Evolutionary conservation across 164 flowering plant genomes (phyloP), one percentile per base, ranked within the genome.

Genomic region (grape (Vitis vinifera)): DNA sequence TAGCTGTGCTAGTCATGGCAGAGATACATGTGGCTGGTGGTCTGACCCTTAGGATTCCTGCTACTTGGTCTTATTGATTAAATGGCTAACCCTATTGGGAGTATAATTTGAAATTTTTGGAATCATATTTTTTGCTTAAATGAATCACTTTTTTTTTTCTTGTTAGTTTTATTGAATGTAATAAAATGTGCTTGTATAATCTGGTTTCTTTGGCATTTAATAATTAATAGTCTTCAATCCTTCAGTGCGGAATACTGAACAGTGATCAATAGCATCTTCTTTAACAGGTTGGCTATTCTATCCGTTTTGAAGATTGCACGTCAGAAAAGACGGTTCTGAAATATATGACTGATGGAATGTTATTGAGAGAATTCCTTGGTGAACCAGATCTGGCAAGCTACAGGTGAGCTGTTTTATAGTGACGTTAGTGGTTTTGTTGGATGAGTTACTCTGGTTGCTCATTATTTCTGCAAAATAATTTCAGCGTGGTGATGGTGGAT

Each of bases 281-380:
- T 65, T 58, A 73, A 51, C 77, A 94, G 99, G 99, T 95, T 74
- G 99, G 99, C 9, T 95, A 95, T 66, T 95, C 99, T 10, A 95
- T 93, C 53, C 94, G 99, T 29, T 95, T 95, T 83, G 99, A 95
- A 79, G 99, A 95, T 73, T 95, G 99, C 71, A 93, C 99, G 12
- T 95, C 99, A 17, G 99, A 95, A 4, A 88, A 88, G 76, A 95
- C 99, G 17, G 73, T 95, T 68, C 69, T 95, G 15, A 95, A 95
- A 70, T 95, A 93, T 73, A 95, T 95, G 99, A 95, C 98, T 0
- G 99, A 95, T 88, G 99, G 99, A 72, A 95, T 95, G 98, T 63
- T 95, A 71, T 69, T 95, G 76, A 83, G 98, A 17, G 99, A 93
- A 77, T 90, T 95, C 70, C 94, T 95, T 63, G 92, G 99, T 63